Evolutionary conservation across 805 yeast species (phyloP), one percentile per base, ranked within the genome.

Genomic region (Lipomyces anomalus): DNA sequence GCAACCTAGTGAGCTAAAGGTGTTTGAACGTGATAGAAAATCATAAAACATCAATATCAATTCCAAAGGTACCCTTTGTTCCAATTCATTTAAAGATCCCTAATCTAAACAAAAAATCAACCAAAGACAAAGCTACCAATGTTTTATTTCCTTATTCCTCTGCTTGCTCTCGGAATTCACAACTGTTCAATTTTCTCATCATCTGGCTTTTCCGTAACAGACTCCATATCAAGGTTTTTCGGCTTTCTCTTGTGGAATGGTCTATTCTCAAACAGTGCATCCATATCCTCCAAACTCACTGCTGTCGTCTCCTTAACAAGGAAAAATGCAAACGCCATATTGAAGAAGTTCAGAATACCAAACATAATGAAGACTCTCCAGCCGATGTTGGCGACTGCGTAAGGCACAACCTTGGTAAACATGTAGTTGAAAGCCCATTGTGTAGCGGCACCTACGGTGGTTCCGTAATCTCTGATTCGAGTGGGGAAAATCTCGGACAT

Each of bases 201-300:
- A n/a, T n/a, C n/a, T n/a, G n/a, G n/a, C n/a, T n/a, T n/a, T n/a
- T n/a, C n/a, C n/a, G n/a, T n/a, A n/a, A n/a, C n/a, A n/a, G n/a
- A n/a, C 33, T 29, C 16, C 33, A n/a, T 16, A 3, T 29, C 16
- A 3, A 16, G 16, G 16, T 29, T 29, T 16, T 16, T n/a, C 3
- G 33, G 33, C 33, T 3, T 29, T 16, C 13, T 29, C 16, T 16
- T 16, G 16, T 29, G 13, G 33, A n/a, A n/a, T n/a, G n/a, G n/a
- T n/a, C n/a, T n/a, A n/a, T n/a, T n/a, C n/a, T n/a, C n/a, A n/a
- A 83, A 84, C 16, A 83, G 84, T 40, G 78, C 80, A 60, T 83
- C 90, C 60, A 83, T 71, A 63, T 83, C 87, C 65, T 84, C 92
- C 57, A 83, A 73, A 0, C 90, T 80, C 52, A 79, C 73, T 28